Evolutionary conservation across 2,329 filamentous ascomycete species (phyloP).

Genomic region (Trichoderma afroharzianum): DNA sequence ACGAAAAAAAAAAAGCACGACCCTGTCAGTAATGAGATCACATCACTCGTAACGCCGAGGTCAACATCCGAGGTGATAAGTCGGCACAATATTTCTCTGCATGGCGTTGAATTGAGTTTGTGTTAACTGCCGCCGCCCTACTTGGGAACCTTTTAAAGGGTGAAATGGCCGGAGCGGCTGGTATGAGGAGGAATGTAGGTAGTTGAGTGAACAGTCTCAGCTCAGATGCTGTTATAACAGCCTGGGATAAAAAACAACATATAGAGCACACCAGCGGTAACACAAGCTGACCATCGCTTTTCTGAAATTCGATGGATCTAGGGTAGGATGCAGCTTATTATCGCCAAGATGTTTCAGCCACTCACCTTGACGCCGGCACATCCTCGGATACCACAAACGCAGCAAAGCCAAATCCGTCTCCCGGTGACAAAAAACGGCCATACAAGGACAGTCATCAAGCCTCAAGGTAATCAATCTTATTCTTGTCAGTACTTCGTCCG

Average conservation of each 20-base stretch:
- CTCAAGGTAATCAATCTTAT: neutral
- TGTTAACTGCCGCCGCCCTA: neutral
- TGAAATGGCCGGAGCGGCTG: neutral
- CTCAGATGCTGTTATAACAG: neutral
- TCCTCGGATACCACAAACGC: neutral
- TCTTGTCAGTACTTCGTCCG: neutral
- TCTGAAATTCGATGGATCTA: neutral
- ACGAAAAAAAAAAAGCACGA: rapidly evolving
- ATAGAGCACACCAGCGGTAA: neutral
- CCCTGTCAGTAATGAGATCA: neutral
- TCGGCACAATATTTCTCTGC: neutral
- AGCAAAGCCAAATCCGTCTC: neutral
- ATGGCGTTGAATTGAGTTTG: neutral
- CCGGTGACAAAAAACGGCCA: neutral
- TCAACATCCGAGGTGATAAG: neutral
- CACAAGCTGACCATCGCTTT: neutral
- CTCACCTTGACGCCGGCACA: neutral
- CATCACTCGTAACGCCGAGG: neutral
- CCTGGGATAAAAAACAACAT: neutral
- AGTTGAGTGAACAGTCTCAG: no score
- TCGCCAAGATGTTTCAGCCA: neutral
- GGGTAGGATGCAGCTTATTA: no score
- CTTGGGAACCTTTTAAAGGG: neutral
- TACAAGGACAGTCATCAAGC: neutral
- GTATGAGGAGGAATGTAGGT: neutral